phyloP scores from a whole-genome alignment of 208 protist genomes.

The Leishmania guyanensis region DNA sequence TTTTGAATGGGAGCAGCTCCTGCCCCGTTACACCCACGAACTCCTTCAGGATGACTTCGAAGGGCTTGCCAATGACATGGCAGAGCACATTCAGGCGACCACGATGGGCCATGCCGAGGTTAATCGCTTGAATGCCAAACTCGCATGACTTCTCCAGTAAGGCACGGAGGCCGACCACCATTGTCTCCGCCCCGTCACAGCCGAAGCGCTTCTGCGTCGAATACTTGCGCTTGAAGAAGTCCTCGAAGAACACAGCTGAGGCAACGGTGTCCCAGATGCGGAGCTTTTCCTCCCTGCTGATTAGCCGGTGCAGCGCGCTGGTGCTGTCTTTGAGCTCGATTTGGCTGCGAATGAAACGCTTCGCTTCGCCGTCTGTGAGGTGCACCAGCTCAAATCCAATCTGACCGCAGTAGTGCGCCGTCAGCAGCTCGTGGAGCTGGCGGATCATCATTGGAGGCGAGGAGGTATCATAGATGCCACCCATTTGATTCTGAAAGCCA shows the following conservation, averaged over 20 bases:
- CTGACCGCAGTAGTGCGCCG: constrained; percentile 85
- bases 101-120: constrained; percentile 99
- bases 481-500: constrained; percentile 74
- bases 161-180: constrained; percentile 95
- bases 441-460: constrained; percentile 77
- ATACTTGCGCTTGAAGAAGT: constrained; percentile 95
- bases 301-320: constrained; percentile 49
- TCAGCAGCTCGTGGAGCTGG: constrained; percentile 78
- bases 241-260: constrained; percentile 95
- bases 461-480: constrained; percentile 70
- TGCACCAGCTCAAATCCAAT: constrained; percentile 96
- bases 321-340: constrained; percentile 81
- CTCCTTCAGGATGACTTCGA: constrained; percentile 91
- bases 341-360: constrained; percentile 91
- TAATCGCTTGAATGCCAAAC: constrained; percentile 92
- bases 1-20: constrained; percentile 87
- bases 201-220: constrained; percentile 97
- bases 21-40: constrained; percentile 77
- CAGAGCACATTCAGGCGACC: constrained; percentile 97
- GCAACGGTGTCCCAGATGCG: constrained; percentile 90
- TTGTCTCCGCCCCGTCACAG: constrained; percentile 95
- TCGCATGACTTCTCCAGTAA: constrained; percentile 88
- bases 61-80: constrained; percentile 97
- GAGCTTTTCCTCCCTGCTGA: constrained; percentile 83
- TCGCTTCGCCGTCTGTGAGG: constrained; percentile 86